Conservation (phyloP, 495 filamentous ascomycete genomes). For the Durotheca rogersii region DNA sequence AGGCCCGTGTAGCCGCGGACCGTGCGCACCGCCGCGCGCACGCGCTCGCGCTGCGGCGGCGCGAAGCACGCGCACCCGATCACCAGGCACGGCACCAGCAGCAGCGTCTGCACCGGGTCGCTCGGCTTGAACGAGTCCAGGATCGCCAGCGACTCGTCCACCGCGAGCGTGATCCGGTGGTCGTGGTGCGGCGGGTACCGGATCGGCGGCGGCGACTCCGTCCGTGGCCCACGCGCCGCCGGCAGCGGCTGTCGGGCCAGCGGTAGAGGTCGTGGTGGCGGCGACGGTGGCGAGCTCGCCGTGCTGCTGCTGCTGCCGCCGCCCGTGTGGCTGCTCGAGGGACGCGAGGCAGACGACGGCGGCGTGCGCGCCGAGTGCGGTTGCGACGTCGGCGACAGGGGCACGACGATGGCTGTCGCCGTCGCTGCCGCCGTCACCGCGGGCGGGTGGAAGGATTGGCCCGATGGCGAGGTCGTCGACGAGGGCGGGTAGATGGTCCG, state of each 20-base stretch:
- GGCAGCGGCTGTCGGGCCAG: too few species aligned
- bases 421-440: too few species aligned
- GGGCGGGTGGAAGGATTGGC: conserved; percentile 27
- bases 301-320: too few species aligned
- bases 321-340: conserved; percentile 27
- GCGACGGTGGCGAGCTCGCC: too few species aligned
- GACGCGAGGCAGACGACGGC: conserved; percentile 19
- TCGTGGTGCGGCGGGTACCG: conserved; percentile 49
- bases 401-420: conserved; percentile 36
- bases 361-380: conserved; percentile 45
- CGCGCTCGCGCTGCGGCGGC: conserved; percentile 64
- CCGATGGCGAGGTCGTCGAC: conserved; percentile 27
- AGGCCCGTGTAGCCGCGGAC: conserved; percentile 77
- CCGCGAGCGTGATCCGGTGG: conserved; percentile 67
- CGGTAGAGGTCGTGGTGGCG: too few species aligned
- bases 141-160: conserved; percentile 72
- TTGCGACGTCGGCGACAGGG: conserved; percentile 43
- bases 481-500: conserved; percentile 75
- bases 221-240: too few species aligned
- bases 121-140: conserved; percentile 60
- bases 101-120: conserved; percentile 67
- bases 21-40: conserved; percentile 65
- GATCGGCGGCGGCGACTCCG: conserved; percentile 55
- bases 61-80: conserved; percentile 85
- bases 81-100: conserved; percentile 85